A percentile compares a stretch with the other conserved stretches of the same genome.
These are phyloP conservation scores for Papiliotrema terrestris DNA, from an alignment of 1,284 basidiomycete species.

Conservation along the genomic window DNA sequence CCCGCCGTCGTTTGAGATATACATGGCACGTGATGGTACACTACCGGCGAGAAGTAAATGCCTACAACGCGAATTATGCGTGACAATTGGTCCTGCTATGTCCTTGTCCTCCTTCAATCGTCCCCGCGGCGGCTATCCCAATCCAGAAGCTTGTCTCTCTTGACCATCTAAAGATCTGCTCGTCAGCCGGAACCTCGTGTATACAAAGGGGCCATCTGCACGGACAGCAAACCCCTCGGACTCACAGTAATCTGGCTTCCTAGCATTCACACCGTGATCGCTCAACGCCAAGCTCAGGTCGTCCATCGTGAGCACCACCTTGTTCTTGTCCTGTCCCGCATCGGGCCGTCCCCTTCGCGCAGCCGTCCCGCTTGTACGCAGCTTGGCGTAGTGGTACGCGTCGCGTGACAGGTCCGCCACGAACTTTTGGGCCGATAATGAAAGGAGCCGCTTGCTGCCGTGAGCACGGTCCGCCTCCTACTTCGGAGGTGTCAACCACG, in stretches of 20 bases:
- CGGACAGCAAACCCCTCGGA: not conserved
- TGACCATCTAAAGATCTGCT: too few relatives aligned
- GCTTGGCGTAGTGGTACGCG: conserved; percentile 95
- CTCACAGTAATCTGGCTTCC: conserved; percentile 72
- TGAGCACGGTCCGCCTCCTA: not conserved
- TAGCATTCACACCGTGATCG: conserved; percentile 94
- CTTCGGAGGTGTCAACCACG: not conserved
- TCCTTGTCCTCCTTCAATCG: too few relatives aligned
- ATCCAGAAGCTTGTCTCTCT: too few relatives aligned
- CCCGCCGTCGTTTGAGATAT: too few relatives aligned
- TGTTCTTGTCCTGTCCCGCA: conserved; percentile 71
- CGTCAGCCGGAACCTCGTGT: too few relatives aligned
- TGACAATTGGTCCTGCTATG: too few relatives aligned
- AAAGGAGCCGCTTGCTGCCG: conserved; percentile 82
- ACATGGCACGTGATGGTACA: too few relatives aligned
- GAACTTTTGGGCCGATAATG: conserved; percentile 96
- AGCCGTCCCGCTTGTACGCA: conserved; percentile 61
- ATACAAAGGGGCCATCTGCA: too few relatives aligned
- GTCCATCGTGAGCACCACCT: conserved; percentile 98
- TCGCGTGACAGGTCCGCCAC: conserved; percentile 95
- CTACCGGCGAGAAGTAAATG: too few relatives aligned
- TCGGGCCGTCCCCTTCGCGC: conserved; percentile 46
- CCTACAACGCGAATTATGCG: too few relatives aligned
- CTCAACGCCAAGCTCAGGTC: conserved; percentile 86
- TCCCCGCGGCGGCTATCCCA: too few relatives aligned